A percentile compares a stretch with the other conserved stretches of the same genome.
phyloP scores from a whole-genome alignment of 495 filamentous ascomycete genomes.

The Hypoxylon cercidicola region DNA sequence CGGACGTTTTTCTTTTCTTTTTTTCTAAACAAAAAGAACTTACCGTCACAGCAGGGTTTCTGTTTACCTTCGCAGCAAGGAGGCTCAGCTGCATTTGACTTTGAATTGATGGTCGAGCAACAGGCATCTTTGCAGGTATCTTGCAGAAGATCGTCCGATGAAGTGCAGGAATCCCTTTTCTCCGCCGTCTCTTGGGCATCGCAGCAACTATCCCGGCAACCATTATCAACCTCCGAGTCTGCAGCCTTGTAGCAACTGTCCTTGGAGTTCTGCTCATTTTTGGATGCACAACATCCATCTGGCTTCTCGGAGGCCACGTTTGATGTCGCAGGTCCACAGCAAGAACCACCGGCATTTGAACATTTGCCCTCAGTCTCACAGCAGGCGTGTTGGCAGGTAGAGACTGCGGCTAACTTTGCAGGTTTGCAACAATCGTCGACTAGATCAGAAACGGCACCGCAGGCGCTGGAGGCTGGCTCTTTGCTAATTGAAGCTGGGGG shows the following conservation, averaged over 20 bases:
- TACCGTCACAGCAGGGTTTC: slow-evolving; percentile 51
- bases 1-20: slow-evolving; percentile 27
- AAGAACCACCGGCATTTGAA: slow-evolving; percentile 8
- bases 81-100: slow-evolving; percentile 15
- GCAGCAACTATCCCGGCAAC: slow-evolving; percentile 25
- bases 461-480: neutral
- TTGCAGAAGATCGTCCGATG: slow-evolving; percentile 4
- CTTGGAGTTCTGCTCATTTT: slow-evolving; percentile 4
- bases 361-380: slow-evolving; percentile 13
- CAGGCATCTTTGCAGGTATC: slow-evolving; percentile 30
- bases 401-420: slow-evolving; percentile 1
- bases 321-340: slow-evolving; percentile 1
- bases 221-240: neutral
- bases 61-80: slow-evolving; percentile 53
- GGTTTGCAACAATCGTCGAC: slow-evolving; percentile 20
- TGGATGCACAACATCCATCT: slow-evolving; percentile 4
- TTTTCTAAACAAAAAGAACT: no score
- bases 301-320: neutral
- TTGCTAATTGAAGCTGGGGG: neutral
- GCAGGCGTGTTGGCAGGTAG: slow-evolving; percentile 24
- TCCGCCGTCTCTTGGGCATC: slow-evolving; percentile 10
- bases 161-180: slow-evolving; percentile 4
- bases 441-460: neutral
- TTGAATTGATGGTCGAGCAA: slow-evolving; percentile 18
- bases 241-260: slow-evolving; percentile 25